Evolutionary conservation across 345 rosid species (phyloP), one percentile per base, ranked within the genome.

Genomic region (Arabidopsis arenosa): DNA sequence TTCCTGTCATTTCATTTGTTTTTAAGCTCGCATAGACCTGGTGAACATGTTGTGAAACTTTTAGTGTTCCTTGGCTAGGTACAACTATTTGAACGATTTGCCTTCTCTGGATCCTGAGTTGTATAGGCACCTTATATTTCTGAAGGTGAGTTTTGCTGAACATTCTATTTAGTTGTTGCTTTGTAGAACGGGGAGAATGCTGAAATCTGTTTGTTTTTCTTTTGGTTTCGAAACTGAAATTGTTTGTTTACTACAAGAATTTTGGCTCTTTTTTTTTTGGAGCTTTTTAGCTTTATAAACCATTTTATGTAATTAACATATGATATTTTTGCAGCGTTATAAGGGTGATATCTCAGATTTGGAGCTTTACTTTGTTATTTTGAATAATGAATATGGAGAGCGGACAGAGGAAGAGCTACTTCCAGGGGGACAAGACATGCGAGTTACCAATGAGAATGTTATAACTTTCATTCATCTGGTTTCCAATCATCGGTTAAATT

Each of bases 311-410:
- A 41, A 32, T 39, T 30, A 48, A 13, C 26, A 23, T 58, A 44
- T 59, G 52, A 59, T 45, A 54, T 45, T 54, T 79, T 54, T 79
- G 66, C 94, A 95, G 98, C 98, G 88, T 80, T 95, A 85, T 81
- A 79, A 87, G 83, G 98, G 90, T 69, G 86, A 93, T 68, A 81
- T 90, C 64, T 84, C 96, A 4, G 90, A 84, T 65, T 85, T 95
- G 79, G 99, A 95, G 79, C 89, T 95, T 55, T 93, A 89, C 83
- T 93, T 92, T 75, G 96, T 92, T 49, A 89, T 95, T 79, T 88
- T 95, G 49, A 95, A 90, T 83, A 92, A 95, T 80, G 99, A 95
- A 74, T 95, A 95, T 71, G 99, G 99, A 44, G 98, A 95, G 84
- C 93, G 88, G 85, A 85, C 88, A 53, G 99, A 92, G 79, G 97